phyloP scores from a whole-genome alignment of 1,284 basidiomycete genomes.

The Leccinum solheimii region DNA sequence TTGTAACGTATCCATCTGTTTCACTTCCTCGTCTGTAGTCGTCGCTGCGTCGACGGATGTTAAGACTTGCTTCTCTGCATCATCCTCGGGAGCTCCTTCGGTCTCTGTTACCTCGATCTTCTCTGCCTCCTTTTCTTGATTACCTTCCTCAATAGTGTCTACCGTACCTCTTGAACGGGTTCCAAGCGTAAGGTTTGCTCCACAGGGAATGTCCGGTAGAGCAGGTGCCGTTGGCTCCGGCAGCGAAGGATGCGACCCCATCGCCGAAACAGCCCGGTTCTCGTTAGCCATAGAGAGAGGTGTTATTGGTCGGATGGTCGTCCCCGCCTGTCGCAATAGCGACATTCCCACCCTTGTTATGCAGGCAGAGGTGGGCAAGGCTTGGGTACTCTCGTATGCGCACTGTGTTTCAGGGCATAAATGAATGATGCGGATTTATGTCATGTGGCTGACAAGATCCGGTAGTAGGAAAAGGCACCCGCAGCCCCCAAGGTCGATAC shows the following conservation, averaged over 20 bases:
- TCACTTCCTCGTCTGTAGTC: neutral
- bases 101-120: neutral
- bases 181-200: conserved; percentile 19
- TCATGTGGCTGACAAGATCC: conserved; percentile 8
- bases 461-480: conserved; percentile 10
- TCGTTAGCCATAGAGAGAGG: neutral
- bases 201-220: conserved; percentile 22
- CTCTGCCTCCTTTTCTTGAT: conserved; percentile 8
- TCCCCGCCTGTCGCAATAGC: conserved; percentile 12
- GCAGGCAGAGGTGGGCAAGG: conserved; percentile 1
- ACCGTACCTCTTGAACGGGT: conserved; percentile 7
- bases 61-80: neutral
- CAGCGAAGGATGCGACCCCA: conserved; percentile 3
- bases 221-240: conserved; percentile 8
- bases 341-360: conserved; percentile 1
- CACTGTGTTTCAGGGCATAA: conserved; percentile 11
- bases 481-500: conserved; percentile 5
- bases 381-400: conserved; percentile 9
- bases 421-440: conserved; percentile 12
- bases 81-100: neutral
- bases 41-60: neutral
- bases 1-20: neutral
- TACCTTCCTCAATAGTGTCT: conserved; percentile 10
- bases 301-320: conserved; percentile 17
- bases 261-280: neutral